Evolutionary conservation across 805 yeast genomes (phyloP), one percentile per base, ranked within the genome.

Genomic region (Scheffersomyces stipitis): DNA sequence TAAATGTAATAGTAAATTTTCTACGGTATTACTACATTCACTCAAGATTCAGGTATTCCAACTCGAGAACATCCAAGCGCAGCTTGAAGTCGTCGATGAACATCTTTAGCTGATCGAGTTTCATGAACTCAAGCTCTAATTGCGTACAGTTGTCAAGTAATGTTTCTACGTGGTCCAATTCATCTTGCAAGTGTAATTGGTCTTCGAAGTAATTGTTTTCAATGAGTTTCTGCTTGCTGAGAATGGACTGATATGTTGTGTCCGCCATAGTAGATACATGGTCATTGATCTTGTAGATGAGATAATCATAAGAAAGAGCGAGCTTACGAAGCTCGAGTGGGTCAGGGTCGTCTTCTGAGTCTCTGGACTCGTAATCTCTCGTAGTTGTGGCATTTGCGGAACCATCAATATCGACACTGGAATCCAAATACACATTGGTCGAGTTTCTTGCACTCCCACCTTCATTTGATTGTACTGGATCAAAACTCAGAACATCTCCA

Each of bases 301-400:
- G 56, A 47, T 82, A 81, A 48, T 85, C 91, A 52, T 75, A 83
- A 36, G 73, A 75, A 16, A 81, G 63, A 0, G 85, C 76, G 29
- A 85, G 60, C 38, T 74, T 70, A 47, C 78, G 75, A 13, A 84
- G 69, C 9, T 80, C 76, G 17, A 84, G 60, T 1, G 88, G 87
- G 56, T 84, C 90, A 16, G 72, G 76, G 12, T 42, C 48, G 10
- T 32, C 32, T 5, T 14, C 40, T 20, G 24, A 10, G 6, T 13
- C 26, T 14, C 12, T n/a, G 10, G 33, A 17, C 16, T 8, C 15
- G n/a, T 16, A 5, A n/a, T 16, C 26, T 12, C 15, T 15, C 23
- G 15, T 33, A n/a, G n/a, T n/a, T n/a, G n/a, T n/a, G n/a, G n/a
- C n/a, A n/a, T n/a, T n/a, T 13, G 9, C 28, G 9, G 10, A 7